Evolutionary conservation across 768 basidiomycete species (phyloP).

Genomic region (Cyathus striatus): DNA sequence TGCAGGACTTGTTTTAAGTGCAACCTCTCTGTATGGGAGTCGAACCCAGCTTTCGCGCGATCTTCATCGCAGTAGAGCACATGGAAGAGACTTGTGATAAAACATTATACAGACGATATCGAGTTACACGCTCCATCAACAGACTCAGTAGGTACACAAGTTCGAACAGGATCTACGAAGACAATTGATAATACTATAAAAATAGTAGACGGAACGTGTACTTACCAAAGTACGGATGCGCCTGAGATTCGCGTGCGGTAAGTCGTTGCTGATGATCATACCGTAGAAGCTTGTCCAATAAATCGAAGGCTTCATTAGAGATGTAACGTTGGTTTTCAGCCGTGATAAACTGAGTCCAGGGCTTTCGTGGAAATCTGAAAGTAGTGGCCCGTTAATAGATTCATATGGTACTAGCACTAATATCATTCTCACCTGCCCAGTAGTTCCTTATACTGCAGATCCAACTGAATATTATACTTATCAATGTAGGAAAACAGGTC

Average conservation of each 20-base stretch:
- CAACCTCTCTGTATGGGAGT: too few species aligned
- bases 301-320: constrained; percentile 94
- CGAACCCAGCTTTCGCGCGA: too few species aligned
- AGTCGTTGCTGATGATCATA: constrained; percentile 97
- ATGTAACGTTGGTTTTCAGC: constrained; percentile 95
- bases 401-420: not conserved
- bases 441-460: constrained; percentile 94
- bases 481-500: constrained; percentile 90
- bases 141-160: constrained; percentile 30
- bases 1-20: too few species aligned
- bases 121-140: constrained; percentile 65
- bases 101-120: constrained; percentile 32
- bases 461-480: constrained; percentile 93
- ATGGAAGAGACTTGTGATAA: too few species aligned
- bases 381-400: constrained; percentile 7
- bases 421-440: constrained; percentile 63
- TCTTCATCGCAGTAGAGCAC: too few species aligned
- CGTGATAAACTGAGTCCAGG: constrained; percentile 94
- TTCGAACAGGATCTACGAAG: constrained; percentile 61
- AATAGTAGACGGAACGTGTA: constrained; percentile 6
- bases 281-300: constrained; percentile 89
- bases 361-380: constrained; percentile 81
- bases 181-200: constrained; percentile 11
- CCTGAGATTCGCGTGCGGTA: constrained; percentile 90
- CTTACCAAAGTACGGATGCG: constrained; percentile 86